Evolutionary conservation across 2,329 filamentous ascomycete species (phyloP), one percentile per base, ranked within the genome.

Genomic region (Cadophora gregata): DNA sequence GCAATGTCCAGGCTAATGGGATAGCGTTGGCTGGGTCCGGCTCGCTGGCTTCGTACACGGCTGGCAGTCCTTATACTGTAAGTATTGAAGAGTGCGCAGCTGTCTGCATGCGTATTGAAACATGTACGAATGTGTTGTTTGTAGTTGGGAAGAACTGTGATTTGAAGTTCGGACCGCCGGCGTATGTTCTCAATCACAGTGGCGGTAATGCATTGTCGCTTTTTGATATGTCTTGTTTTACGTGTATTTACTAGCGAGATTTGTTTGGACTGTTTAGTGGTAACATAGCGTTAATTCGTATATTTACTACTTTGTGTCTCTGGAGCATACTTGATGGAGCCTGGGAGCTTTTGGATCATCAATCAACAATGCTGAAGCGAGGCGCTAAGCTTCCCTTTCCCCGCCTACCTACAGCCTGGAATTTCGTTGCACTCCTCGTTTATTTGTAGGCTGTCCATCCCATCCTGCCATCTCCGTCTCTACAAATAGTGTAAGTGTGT

Each of bases 151-250:
- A 33, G 12, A 29, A n/a, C 29, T 58, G 53, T 16, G 36, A 58
- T 14, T 24, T 33, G 53, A 33, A 58, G 16, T 58, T 8, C 24
- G 53, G 53, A 8, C 24, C 53, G 36, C 29, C 27, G 33, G 27
- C 53, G 1, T 58, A 58, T 38, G 27, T 38, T 7, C 16, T n/a
- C 27, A 58, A 58, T 19, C 33, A n/a, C 29, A 58, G 33, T 58
- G 53, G 53, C 5, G 53, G 33, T 29, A 58, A 58, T 36, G 53
- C 53, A 4, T 58, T 29, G 24, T 19, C 19, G 9, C 53, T 58
- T n/a, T 58, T 29, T 36, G 27, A 33, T n/a, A 7, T 58, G 24
- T 58, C 53, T n/a, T 58, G 53, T n/a, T 58, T 58, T n/a, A 58
- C 27, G 2, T 33, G 53, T 36, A 24, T 51, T 10, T 51, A 51